These are phyloP conservation scores for Salix arbutifolia DNA, from an alignment of 345 rosid species.

Conservation along the genomic window DNA sequence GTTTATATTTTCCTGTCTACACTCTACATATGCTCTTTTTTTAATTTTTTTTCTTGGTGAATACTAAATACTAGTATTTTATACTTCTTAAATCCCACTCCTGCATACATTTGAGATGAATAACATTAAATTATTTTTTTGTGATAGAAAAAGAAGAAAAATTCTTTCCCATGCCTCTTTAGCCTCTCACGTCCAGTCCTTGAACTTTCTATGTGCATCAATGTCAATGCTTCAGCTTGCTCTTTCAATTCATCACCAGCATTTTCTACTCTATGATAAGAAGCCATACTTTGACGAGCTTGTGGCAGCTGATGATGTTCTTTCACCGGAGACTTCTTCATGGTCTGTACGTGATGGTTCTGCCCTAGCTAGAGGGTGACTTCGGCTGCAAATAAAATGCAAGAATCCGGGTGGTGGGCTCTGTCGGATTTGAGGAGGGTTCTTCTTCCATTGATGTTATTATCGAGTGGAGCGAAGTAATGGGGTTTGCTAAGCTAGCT, in stretches of 20 bases:
- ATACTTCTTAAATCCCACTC: not conserved
- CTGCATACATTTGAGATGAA: not conserved
- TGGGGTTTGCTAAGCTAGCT: not conserved
- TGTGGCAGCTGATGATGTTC: not conserved
- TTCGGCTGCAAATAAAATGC: not conserved
- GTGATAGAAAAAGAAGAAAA: not conserved
- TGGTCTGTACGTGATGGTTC: not conserved
- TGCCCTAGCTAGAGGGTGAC: not conserved
- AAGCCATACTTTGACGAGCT: not conserved
- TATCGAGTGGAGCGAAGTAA: no score
- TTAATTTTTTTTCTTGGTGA: no score
- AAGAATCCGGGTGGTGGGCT: constrained; percentile 6
- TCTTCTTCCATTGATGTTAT: constrained; percentile 9
- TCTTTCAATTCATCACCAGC: not conserved
- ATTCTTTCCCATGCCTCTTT: constrained; percentile 54
- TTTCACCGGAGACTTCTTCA: not conserved
- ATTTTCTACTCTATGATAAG: not conserved
- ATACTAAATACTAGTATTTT: no score
- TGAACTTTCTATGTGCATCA: not conserved
- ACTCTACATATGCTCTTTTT: not conserved
- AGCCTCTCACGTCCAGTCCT: constrained; percentile 52
- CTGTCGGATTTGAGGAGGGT: constrained; percentile 2
- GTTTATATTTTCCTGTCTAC: not conserved
- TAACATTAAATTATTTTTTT: not conserved
- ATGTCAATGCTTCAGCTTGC: constrained; percentile 20